Evolutionary conservation across 2,329 filamentous ascomycete genomes (phyloP).

Genomic region (Fusarium aywerte): DNA sequence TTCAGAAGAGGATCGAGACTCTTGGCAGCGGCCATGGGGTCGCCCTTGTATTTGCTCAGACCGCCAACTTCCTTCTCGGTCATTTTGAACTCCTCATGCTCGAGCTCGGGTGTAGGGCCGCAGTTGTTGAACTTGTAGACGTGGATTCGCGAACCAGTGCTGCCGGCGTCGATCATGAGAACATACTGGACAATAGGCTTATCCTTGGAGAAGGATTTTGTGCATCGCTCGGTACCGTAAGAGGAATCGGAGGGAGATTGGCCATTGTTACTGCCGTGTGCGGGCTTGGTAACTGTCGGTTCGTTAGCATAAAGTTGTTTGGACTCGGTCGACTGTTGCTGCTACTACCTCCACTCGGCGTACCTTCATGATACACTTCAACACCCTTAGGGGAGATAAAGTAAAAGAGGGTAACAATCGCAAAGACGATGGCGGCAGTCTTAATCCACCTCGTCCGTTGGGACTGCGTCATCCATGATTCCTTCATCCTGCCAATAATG

Average conservation of each 20-base stretch:
- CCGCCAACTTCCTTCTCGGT: conserved; percentile 86
- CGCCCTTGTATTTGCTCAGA: conserved; percentile 85
- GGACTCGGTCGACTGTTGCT: not conserved
- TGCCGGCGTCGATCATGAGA: conserved; percentile 98
- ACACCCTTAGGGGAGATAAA: conserved; percentile 70
- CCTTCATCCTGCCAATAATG: conserved; percentile 66
- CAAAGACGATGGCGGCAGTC: conserved; percentile 70
- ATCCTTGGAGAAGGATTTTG: conserved; percentile 82
- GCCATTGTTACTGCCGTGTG: conserved; percentile 51
- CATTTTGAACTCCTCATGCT: conserved; percentile 93
- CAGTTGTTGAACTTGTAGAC: conserved; percentile 99
- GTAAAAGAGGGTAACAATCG: conserved; percentile 70
- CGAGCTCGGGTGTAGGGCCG: conserved; percentile 91
- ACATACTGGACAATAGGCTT: conserved; percentile 98
- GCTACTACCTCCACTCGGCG: conserved; percentile 30
- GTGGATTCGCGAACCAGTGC: conserved; percentile 97
- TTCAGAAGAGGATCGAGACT: conserved; percentile 90
- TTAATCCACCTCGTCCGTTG: conserved; percentile 74
- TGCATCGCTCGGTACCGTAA: conserved; percentile 78
- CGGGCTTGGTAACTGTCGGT: conserved; percentile 41
- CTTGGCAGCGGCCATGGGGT: conserved; percentile 88
- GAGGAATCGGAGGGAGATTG: conserved; percentile 69
- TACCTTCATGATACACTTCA: conserved; percentile 63
- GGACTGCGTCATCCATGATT: conserved; percentile 70
- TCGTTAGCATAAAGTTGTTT: conserved; percentile 16